Evolutionary conservation across 768 basidiomycete genomes (phyloP), one percentile per base, ranked within the genome.

Genomic region (Mycena galopus): DNA sequence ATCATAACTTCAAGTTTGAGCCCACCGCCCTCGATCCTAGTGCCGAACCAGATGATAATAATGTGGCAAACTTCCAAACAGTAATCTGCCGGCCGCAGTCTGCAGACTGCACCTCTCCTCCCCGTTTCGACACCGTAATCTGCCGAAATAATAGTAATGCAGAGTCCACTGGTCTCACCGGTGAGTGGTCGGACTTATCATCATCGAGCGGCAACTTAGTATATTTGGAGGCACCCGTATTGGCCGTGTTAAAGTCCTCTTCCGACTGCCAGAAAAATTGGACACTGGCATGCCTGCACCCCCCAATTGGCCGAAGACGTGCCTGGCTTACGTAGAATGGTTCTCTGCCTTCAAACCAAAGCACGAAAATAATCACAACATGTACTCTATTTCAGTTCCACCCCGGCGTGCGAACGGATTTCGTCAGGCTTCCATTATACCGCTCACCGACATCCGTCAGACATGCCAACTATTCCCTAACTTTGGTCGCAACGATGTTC

Each of bases 401-500:
- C 53, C 57, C n/a, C 25, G 21, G n/a, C 29, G 56, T 16, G 57
- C 47, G 10, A 50, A 65, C 25, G 68, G 35, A 29, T 42, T 39
- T 62, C 33, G 4, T 65, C 17, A 71, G 2, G 71, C 72, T 9
- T 64, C 76, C 19, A 76, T 85, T 57, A 74, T 85, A 27, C 79
- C 82, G 7, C 25, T 84, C 0, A 73, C 75, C 21, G 65, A 74
- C n/a, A 83, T 83, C 37, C 57, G 77, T 2, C 80, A 82, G 35
- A 78, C 77, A 37, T 83, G 82, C 51, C 82, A 83, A 74, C 74
- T 84, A 2, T 73, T 81, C 44, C 84, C 83, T 7, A 67, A 63
- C 11, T 78, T 68, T 78, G 47, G 17, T 8, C 39, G 62, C 4
- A 23, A 35, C 6, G 47, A 57, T 21, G 53, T 56, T 35, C 23